Conservation (phyloP, 495 filamentous ascomycete species). For the Alectoria sarmentosa region DNA sequence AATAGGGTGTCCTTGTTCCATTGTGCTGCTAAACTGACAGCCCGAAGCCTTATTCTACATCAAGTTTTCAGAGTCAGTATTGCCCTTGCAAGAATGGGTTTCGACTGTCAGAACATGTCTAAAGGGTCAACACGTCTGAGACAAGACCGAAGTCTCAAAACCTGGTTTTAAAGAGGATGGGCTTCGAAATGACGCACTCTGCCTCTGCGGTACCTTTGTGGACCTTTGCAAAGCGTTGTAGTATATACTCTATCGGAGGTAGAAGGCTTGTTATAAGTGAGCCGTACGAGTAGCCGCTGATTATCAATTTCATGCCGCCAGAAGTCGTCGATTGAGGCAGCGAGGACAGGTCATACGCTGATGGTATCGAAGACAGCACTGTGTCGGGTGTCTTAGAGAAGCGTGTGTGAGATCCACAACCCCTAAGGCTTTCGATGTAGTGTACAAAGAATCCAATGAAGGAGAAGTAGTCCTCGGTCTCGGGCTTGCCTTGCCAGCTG, state of each 20-base stretch:
- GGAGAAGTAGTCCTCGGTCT: constrained; percentile 73
- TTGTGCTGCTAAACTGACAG: constrained; percentile 53
- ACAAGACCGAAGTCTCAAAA: no score
- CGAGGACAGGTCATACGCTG: neutral
- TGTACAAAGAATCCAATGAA: constrained; percentile 69
- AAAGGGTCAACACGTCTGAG: no score
- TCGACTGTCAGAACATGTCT: no score
- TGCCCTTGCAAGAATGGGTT: no score
- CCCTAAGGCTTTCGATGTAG: constrained; percentile 49
- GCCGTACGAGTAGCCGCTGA: constrained; percentile 90
- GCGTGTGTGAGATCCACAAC: neutral
- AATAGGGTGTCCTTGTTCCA: constrained; percentile 37
- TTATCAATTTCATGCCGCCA: constrained; percentile 38
- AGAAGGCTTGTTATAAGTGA: constrained; percentile 70
- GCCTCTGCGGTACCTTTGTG: constrained; percentile 46
- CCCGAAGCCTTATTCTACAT: constrained; percentile 61
- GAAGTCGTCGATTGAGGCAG: neutral
- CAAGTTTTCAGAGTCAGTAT: no score
- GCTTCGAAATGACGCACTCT: no score
- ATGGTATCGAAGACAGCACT: constrained; percentile 1
- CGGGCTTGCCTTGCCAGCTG: constrained; percentile 76
- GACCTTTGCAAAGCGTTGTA: constrained; percentile 49
- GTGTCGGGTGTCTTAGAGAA: neutral
- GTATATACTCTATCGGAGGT: constrained; percentile 51
- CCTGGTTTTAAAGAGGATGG: no score